These are phyloP conservation scores for Fusarium paranaense DNA, from an alignment of 2,329 filamentous ascomycete genomes.

Conservation along the genomic window DNA sequence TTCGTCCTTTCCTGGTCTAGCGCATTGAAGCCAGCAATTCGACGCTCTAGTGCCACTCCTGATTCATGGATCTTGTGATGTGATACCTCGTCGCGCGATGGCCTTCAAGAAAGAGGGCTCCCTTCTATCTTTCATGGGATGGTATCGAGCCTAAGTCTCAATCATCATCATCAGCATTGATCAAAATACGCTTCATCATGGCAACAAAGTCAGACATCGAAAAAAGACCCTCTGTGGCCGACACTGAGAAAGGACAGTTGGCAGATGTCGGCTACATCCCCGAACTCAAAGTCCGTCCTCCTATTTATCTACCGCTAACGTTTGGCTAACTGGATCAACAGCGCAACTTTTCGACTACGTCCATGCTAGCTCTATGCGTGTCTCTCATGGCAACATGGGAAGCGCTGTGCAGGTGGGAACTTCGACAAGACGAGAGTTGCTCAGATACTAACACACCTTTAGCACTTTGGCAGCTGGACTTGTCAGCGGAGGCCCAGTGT, in stretches of 20 bases:
- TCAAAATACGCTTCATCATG: neutral
- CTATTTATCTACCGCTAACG: neutral
- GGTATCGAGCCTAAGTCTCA: neutral
- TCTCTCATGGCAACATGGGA: constrained; percentile 37
- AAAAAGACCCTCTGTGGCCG: neutral
- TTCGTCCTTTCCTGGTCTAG: constrained; percentile 8
- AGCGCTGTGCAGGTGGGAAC: constrained; percentile 28
- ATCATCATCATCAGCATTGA: neutral
- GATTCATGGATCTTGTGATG: neutral
- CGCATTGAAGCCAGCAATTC: neutral
- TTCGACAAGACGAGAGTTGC: too few relatives aligned
- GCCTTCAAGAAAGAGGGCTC: neutral
- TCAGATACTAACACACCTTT: neutral
- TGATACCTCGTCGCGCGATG: neutral
- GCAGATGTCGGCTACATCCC: neutral
- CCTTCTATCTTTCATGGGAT: neutral
- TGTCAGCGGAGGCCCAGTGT: constrained; percentile 25
- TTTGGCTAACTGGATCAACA: neutral
- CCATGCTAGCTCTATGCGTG: constrained; percentile 24
- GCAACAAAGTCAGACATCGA: neutral
- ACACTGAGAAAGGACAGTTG: neutral
- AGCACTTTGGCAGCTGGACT: constrained; percentile 33
- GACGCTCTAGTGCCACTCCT: neutral
- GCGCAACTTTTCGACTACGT: constrained; percentile 27
- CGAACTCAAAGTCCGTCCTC: neutral